A percentile compares a stretch with the other conserved stretches of the same genome.
phyloP scores from a whole-genome alignment of 768 basidiomycete species.

The Lyophyllum decastes region DNA sequence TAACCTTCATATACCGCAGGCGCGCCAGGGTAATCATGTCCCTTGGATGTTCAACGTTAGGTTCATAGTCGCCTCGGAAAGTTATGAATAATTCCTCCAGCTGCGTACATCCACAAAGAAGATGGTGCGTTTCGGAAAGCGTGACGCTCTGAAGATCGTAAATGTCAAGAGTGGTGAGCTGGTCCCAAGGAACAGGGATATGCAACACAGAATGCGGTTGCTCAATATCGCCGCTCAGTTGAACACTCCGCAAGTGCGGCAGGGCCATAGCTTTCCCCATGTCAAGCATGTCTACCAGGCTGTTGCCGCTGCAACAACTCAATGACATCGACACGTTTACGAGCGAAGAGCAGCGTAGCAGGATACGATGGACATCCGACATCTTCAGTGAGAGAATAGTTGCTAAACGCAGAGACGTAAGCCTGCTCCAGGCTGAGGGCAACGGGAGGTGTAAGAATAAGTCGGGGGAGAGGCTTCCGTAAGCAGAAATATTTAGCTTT shows the following conservation, averaged over 20 bases:
- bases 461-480: neutral
- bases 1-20: too few relatives aligned
- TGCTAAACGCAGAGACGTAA: neutral
- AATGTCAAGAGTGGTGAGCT: neutral
- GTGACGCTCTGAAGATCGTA: neutral
- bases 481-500: neutral
- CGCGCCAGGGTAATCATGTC: too few relatives aligned
- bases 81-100: neutral
- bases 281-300: neutral
- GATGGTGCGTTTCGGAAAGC: neutral
- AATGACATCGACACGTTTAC: neutral
- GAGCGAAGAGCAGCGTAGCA: neutral
- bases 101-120: neutral
- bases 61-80: too few relatives aligned
- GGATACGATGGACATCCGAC: neutral
- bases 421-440: neutral
- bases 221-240: neutral
- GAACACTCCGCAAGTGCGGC: neutral
- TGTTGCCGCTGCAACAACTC: neutral
- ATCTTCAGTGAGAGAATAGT: neutral
- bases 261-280: neutral
- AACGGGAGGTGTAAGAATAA: neutral
- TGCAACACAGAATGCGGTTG: neutral
- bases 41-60: too few relatives aligned
- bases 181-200: neutral